These are phyloP conservation scores for Capsicum pubescens DNA, from an alignment of 257 asterid genomes.

Conservation along the genomic window DNA sequence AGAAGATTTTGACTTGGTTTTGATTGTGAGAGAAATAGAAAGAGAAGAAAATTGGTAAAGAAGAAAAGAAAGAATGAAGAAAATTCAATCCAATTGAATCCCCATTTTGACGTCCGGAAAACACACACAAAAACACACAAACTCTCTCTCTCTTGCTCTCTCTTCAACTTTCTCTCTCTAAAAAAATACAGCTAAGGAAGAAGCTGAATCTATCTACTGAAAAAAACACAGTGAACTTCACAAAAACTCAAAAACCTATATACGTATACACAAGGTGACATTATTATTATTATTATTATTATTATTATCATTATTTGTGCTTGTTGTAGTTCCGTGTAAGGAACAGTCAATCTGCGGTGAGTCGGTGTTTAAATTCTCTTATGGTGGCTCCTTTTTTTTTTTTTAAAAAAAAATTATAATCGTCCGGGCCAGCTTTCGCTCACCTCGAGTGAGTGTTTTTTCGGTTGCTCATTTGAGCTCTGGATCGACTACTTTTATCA, in stretches of 20 bases:
- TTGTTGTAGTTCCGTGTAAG: background rate
- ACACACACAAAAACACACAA: background rate
- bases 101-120: slow-evolving; percentile 72
- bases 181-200: slow-evolving; percentile 16
- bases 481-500: slow-evolving; percentile 36
- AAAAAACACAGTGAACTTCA: slow-evolving; percentile 12
- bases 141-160: slow-evolving; percentile 32
- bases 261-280: background rate
- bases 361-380: background rate
- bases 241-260: background rate
- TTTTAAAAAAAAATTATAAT: background rate
- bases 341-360: background rate
- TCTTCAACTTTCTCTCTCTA: slow-evolving; percentile 33
- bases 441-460: no score
- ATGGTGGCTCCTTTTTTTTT: background rate
- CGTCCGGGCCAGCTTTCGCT: no score
- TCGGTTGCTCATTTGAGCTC: slow-evolving; percentile 24
- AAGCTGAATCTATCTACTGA: slow-evolving; percentile 50
- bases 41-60: background rate
- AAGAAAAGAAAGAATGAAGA: background rate
- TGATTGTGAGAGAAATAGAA: slow-evolving; percentile 4
- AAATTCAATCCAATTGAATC: slow-evolving; percentile 58
- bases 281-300: background rate
- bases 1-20: slow-evolving; percentile 35
- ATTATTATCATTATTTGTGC: background rate